A percentile compares a stretch with the other conserved stretches of the same genome.
Evolutionary conservation across 2,329 filamentous ascomycete species (phyloP).

Genomic region (Graphilbum ipis-grandicollis): DNA sequence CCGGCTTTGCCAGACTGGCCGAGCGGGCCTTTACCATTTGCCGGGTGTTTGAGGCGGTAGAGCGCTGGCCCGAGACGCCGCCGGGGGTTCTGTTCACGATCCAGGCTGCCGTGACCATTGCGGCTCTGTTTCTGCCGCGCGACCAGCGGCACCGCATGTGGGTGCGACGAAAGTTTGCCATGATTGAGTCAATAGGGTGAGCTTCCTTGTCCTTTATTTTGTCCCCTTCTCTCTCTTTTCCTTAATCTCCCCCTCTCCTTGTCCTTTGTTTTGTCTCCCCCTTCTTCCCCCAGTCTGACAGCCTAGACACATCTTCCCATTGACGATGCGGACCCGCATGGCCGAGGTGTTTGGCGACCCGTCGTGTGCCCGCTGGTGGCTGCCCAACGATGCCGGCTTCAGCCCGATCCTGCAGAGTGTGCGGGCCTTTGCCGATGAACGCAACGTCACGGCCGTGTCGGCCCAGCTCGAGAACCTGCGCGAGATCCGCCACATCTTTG

Average conservation of each 20-base stretch:
- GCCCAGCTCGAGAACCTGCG: slow-evolving; percentile 47
- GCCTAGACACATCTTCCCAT: slow-evolving; percentile 65
- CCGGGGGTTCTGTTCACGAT: slow-evolving; percentile 54
- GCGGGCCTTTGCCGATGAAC: slow-evolving; percentile 65
- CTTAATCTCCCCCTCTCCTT: too few species aligned
- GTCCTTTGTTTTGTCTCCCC: not conserved
- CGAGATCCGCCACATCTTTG: slow-evolving; percentile 60
- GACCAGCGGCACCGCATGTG: slow-evolving; percentile 59
- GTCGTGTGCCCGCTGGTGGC: slow-evolving; percentile 70
- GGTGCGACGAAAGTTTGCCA: slow-evolving; percentile 62
- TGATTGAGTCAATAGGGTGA: slow-evolving; percentile 38
- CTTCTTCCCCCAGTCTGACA: too few species aligned
- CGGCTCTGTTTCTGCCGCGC: slow-evolving; percentile 62
- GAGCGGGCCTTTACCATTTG: slow-evolving; percentile 52
- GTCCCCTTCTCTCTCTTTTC: not conserved
- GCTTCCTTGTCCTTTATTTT: not conserved
- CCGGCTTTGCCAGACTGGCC: slow-evolving; percentile 29
- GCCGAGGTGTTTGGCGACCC: slow-evolving; percentile 56
- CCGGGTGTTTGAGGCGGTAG: slow-evolving; percentile 63
- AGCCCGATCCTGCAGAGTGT: slow-evolving; percentile 58
- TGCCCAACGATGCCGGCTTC: slow-evolving; percentile 65
- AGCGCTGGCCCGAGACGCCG: slow-evolving; percentile 52
- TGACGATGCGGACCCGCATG: slow-evolving; percentile 57
- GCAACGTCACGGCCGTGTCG: slow-evolving; percentile 42
- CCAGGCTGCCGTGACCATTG: slow-evolving; percentile 61